Base-by-base conservation (phyloP, 768 basidiomycete species). In the Kwoniella mangroviensis region DNA sequence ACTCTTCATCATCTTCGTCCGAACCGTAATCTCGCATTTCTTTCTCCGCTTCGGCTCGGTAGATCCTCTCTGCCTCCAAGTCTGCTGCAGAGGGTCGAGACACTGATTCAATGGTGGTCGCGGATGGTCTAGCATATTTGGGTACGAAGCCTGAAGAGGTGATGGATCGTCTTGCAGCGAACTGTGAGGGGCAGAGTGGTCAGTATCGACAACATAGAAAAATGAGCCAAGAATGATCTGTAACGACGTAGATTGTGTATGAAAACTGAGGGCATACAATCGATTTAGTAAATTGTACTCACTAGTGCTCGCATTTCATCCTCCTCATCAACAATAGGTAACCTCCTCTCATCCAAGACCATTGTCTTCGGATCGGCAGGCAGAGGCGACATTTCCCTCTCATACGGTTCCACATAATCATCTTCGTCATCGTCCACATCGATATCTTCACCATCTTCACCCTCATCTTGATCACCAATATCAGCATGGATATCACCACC, bases 41-140 rank as follows among this genome's bases (percentile, higher is more conserved):
- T 19, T 70, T 45, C 58, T 80, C 76, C 12, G 82, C 84, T 71
- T 84, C 84, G 40, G 91, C 93, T 75, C 92, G 89, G 77, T 94
- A 95, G 63, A 95, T 83, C 12, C 93, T 92, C 79, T 98, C 95
- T 4, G 94, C 92, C 57, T 90, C 93, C 62, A 95, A 86, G 86
- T 90, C 65, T 87, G 85, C 73, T 79, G 84, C 84, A 75, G 91
- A 90, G 2, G 87, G 86, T n/a, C 85, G 84, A 59, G 86, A 70
- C 21, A 76, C 77, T 24, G 82, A 81, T 60, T 77, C 73, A 11
- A 76, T 63, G 15, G 81, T 86, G 26, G 89, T 89, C 24, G 87
- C 84, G 45, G 87, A 85, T 60, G 70, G 58, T 69, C 2, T 70
- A 69, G 24, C 75, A 69, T 61, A 70, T 64, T 69, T 69, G 3